Percentiles rank a stretch among this genome's conserved stretches.
Conservation (phyloP, 192 early-diverging fungal genomes). For the Mortierella antarctica region DNA sequence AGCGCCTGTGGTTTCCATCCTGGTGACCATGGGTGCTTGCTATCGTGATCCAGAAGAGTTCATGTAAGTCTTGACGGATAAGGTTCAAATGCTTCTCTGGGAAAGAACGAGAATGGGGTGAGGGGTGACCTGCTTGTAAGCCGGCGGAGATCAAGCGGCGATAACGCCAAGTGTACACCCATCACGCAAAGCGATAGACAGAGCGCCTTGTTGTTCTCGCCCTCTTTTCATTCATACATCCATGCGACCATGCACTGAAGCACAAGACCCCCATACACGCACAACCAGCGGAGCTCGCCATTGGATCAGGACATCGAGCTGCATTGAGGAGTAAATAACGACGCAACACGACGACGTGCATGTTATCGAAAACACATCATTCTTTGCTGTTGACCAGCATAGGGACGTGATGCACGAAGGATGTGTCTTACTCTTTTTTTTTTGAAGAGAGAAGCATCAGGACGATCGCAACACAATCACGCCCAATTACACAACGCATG, state of each 20-base stretch:
- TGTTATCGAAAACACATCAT: too few species aligned
- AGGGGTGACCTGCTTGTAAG: constrained; percentile 8
- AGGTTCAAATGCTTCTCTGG: not conserved
- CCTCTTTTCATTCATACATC: not conserved
- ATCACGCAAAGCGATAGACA: not conserved
- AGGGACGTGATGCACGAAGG: too few species aligned
- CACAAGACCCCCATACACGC: too few species aligned
- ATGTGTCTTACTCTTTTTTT: too few species aligned
- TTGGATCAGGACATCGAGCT: too few species aligned
- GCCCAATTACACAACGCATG: not conserved
- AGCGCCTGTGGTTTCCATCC: constrained; percentile 15
- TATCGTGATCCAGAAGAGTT: constrained; percentile 46
- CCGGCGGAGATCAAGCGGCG: constrained; percentile 50
- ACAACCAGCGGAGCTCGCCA: too few species aligned
- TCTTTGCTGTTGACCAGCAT: too few species aligned
- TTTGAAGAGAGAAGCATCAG: constrained; percentile 11
- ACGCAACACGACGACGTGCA: too few species aligned
- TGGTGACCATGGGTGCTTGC: constrained; percentile 36
- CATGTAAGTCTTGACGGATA: constrained; percentile 36
- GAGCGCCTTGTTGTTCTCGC: not conserved
- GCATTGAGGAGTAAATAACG: too few species aligned
- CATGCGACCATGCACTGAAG: too few species aligned
- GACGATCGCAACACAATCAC: constrained; percentile 9
- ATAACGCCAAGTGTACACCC: constrained; percentile 17
- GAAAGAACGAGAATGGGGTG: not conserved